A percentile compares a stretch with the other conserved stretches of the same genome.
These are phyloP conservation scores for Fusarium paranaense DNA, from an alignment of 2,329 filamentous ascomycete genomes.

Conservation along the genomic window DNA sequence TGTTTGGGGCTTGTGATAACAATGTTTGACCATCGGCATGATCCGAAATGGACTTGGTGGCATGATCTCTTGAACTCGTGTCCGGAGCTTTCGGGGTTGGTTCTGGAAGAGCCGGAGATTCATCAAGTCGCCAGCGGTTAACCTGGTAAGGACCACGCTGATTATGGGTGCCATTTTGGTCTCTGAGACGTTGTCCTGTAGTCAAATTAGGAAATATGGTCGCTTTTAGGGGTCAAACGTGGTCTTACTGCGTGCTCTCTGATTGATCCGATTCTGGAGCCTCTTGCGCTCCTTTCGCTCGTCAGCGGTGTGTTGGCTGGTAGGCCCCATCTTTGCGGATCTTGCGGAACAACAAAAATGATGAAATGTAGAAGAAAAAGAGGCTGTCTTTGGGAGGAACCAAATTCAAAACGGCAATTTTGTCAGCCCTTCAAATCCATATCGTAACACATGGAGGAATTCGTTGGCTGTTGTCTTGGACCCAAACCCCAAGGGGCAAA, in stretches of 20 bases:
- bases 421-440: background rate
- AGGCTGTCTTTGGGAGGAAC: too few relatives aligned
- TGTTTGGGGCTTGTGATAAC: background rate
- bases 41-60: rapidly evolving
- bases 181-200: constrained; percentile 12
- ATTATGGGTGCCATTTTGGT: background rate
- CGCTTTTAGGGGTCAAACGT: background rate
- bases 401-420: background rate
- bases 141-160: constrained; percentile 16
- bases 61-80: background rate
- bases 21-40: too few relatives aligned
- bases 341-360: too few relatives aligned
- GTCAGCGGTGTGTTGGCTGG: background rate
- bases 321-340: background rate
- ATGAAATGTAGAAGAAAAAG: too few relatives aligned
- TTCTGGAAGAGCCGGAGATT: background rate
- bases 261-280: constrained; percentile 28
- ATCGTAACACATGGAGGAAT: background rate
- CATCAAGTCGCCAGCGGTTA: constrained; percentile 21
- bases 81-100: background rate
- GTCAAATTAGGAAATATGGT: background rate
- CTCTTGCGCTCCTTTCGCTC: constrained; percentile 20
- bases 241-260: constrained; percentile 29
- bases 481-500: constrained; percentile 13
- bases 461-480: background rate